A percentile compares a stretch with the other conserved stretches of the same genome.
Conservation (phyloP, 2,329 filamentous ascomycete genomes). For the Chaetothyriales sp. region DNA sequence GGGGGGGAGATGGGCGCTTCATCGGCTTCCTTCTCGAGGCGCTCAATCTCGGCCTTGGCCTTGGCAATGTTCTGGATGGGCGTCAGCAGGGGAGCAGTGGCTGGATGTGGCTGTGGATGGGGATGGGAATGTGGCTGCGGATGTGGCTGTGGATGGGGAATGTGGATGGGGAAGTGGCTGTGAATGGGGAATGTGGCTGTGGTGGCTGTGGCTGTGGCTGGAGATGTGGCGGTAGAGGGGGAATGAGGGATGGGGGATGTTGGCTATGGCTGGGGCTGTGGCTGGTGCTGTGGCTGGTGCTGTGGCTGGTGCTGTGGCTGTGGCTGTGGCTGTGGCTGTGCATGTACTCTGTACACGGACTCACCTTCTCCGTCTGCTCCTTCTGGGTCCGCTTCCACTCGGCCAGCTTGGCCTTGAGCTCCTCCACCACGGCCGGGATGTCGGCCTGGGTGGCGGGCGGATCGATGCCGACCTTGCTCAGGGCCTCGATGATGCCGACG, state of each 20-base stretch:
- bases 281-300: neutral
- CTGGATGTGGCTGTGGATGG: neutral
- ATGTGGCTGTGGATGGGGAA: neutral
- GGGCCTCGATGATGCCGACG: conserved; percentile 82
- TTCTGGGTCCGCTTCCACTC: conserved; percentile 87
- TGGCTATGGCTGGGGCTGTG: neutral
- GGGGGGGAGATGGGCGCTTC: conserved; percentile 38
- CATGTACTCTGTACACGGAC: conserved; percentile 28
- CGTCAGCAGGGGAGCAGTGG: conserved; percentile 9
- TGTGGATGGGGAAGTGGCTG: neutral
- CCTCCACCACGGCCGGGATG: conserved; percentile 65
- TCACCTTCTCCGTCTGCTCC: conserved; percentile 77
- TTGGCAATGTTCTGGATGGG: conserved; percentile 76
- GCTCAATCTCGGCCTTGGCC: conserved; percentile 88
- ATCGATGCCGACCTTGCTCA: conserved; percentile 69
- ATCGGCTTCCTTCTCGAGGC: conserved; percentile 59
- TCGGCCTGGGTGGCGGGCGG: conserved; percentile 78
- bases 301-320: neutral
- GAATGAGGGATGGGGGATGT: too few relatives aligned
- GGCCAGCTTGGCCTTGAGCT: conserved; percentile 81
- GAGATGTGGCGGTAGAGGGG: too few relatives aligned
- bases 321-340: neutral
- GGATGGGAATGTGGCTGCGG: neutral
- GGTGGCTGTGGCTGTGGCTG: too few relatives aligned
- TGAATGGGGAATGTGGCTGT: too few relatives aligned